Evolutionary conservation across 495 filamentous ascomycete species (phyloP).

Genomic region (Aspergillus campestris): DNA sequence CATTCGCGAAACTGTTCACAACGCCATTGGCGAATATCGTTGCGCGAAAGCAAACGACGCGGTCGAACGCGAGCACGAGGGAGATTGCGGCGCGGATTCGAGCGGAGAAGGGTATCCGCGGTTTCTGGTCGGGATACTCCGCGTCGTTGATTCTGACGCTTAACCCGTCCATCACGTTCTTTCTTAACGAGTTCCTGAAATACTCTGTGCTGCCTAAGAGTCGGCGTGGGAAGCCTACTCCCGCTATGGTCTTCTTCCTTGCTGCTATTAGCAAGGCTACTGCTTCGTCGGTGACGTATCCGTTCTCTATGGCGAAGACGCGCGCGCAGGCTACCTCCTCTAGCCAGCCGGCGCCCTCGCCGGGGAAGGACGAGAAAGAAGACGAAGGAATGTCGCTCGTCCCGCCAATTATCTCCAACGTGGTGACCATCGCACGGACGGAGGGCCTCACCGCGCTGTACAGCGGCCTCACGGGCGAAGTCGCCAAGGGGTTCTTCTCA

Average conservation of each 20-base stretch:
- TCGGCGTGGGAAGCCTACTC: constrained; percentile 43
- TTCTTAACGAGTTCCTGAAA: constrained; percentile 66
- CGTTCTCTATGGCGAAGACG: constrained; percentile 74
- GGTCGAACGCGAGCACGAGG: constrained; percentile 38
- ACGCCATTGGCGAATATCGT: constrained; percentile 80
- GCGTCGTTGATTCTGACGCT: constrained; percentile 72
- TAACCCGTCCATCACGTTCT: constrained; percentile 81
- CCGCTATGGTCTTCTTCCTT: constrained; percentile 57
- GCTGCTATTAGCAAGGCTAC: constrained; percentile 76
- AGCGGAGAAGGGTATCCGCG: constrained; percentile 61
- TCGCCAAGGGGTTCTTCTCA: constrained; percentile 77
- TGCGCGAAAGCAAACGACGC: constrained; percentile 67
- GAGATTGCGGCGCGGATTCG: constrained; percentile 58
- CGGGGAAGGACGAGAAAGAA: too few species aligned
- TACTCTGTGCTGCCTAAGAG: constrained; percentile 44
- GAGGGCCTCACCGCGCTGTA: constrained; percentile 70
- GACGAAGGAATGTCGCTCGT: constrained; percentile 16
- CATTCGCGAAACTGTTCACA: constrained; percentile 68
- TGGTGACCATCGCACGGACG: constrained; percentile 51
- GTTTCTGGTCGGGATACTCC: constrained; percentile 89
- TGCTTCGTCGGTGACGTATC: constrained; percentile 76
- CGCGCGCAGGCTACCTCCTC: constrained; percentile 52
- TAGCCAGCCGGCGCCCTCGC: not conserved
- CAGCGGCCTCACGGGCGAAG: constrained; percentile 65
- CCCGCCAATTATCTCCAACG: constrained; percentile 53